phyloP scores from a whole-genome alignment of 2,329 filamentous ascomycete species.

The Aaosphaeria pasadenensis region DNA sequence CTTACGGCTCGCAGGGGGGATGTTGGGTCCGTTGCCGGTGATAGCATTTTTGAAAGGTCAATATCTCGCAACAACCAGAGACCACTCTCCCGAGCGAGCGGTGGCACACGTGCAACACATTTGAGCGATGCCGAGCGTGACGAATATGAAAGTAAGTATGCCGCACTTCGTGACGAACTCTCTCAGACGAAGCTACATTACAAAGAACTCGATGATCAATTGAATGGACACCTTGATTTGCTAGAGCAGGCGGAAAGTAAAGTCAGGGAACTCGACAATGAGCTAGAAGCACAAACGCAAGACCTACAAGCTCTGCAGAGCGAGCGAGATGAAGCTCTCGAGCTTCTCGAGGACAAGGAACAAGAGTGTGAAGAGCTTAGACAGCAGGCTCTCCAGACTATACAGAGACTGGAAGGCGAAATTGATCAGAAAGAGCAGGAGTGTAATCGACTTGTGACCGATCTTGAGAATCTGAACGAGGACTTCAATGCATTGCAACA shows the following conservation, averaged over 20 bases:
- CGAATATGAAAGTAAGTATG: slow-evolving; percentile 79
- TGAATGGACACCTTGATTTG: slow-evolving; percentile 76
- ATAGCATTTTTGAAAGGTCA: slow-evolving; percentile 92
- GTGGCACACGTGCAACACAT: slow-evolving; percentile 53
- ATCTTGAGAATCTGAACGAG: slow-evolving; percentile 74
- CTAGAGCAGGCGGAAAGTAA: slow-evolving; percentile 62
- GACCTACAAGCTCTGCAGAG: slow-evolving; percentile 76
- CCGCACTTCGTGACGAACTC: slow-evolving; percentile 79
- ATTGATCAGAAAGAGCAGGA: slow-evolving; percentile 71
- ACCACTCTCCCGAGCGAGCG: slow-evolving; percentile 70
- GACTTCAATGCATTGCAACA: slow-evolving; percentile 89
- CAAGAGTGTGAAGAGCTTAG: slow-evolving; percentile 51
- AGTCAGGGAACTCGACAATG: slow-evolving; percentile 71
- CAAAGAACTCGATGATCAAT: slow-evolving; percentile 79
- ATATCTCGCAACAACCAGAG: slow-evolving; percentile 78
- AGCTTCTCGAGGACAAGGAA: slow-evolving; percentile 66
- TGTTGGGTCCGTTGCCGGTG: slow-evolving; percentile 62
- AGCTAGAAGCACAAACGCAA: slow-evolving; percentile 74
- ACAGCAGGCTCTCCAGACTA: slow-evolving; percentile 57
- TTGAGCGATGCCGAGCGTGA: slow-evolving; percentile 77
- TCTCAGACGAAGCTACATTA: slow-evolving; percentile 85
- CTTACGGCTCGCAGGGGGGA: slow-evolving; percentile 75
- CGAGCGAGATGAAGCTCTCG: slow-evolving; percentile 82
- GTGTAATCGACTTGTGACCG: slow-evolving; percentile 65
- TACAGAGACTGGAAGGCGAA: slow-evolving; percentile 59